Conservation (phyloP, 495 filamentous ascomycete species). For the Xylaria scruposa region DNA sequence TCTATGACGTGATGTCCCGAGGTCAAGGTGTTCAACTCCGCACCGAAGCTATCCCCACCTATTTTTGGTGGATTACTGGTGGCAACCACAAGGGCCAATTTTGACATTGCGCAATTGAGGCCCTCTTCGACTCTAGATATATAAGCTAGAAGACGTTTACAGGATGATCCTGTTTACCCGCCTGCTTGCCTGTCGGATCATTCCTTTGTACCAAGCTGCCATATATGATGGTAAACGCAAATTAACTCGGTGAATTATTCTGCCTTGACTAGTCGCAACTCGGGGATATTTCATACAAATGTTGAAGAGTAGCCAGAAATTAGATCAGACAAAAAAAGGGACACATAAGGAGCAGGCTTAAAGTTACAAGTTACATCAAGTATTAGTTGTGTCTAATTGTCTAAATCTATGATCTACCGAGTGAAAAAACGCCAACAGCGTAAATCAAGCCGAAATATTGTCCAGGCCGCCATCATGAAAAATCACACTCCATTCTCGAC, state of each 20-base stretch:
- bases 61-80: not conserved
- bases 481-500: conserved; percentile 20
- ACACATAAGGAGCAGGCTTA: not conserved
- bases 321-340: not conserved
- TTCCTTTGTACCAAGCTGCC: not conserved
- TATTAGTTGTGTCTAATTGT: not conserved
- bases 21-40: not conserved
- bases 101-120: not conserved
- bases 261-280: not conserved
- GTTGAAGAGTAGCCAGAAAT: not conserved
- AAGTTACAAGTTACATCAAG: not conserved
- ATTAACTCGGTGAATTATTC: not conserved
- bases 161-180: not conserved
- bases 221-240: not conserved
- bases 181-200: not conserved
- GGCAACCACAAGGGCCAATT: not conserved
- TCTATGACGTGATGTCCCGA: conserved; percentile 17
- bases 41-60: conserved; percentile 10
- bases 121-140: not conserved
- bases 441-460: not conserved
- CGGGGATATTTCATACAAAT: not conserved
- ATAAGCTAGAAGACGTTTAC: not conserved
- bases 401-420: not conserved
- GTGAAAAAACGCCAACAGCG: not conserved
- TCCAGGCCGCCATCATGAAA: not conserved